phyloP scores from a whole-genome alignment of 352 stramenopile genomes.

The Phytophthora boehmeriae region DNA sequence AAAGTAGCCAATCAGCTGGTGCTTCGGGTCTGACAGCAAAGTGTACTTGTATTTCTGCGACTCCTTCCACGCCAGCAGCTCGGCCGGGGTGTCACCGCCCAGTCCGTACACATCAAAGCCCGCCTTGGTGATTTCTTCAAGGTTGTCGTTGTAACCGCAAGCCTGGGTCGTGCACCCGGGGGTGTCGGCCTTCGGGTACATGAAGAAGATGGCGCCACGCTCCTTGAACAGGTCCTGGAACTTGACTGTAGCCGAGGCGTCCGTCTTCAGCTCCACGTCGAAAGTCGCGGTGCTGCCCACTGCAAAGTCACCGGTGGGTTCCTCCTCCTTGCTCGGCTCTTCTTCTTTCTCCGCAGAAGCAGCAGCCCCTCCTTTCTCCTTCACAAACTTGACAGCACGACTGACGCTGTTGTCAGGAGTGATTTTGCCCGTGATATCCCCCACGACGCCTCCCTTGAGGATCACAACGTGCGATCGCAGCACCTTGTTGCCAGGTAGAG shows the following conservation, averaged over 20 bases:
- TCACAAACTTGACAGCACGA: slow-evolving; percentile 76
- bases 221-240: slow-evolving; percentile 80
- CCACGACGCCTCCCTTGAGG: slow-evolving; percentile 77
- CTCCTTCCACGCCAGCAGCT: slow-evolving; percentile 80
- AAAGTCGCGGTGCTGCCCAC: slow-evolving; percentile 60
- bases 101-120: slow-evolving; percentile 86
- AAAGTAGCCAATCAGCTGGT: slow-evolving; percentile 80
- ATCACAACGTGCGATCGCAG: slow-evolving; percentile 88
- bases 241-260: slow-evolving; percentile 59
- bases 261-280: slow-evolving; percentile 70
- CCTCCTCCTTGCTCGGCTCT: slow-evolving; percentile 18
- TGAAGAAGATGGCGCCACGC: slow-evolving; percentile 86
- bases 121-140: slow-evolving; percentile 71
- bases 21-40: slow-evolving; percentile 82
- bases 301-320: slow-evolving; percentile 30
- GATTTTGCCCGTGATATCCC: slow-evolving; percentile 81
- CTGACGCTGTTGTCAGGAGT: slow-evolving; percentile 78
- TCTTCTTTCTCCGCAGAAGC: slow-evolving; percentile 5
- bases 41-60: slow-evolving; percentile 83
- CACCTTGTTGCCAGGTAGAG: slow-evolving; percentile 74
- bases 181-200: slow-evolving; percentile 89
- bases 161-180: slow-evolving; percentile 85
- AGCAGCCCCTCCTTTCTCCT: slow-evolving; percentile 34
- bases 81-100: slow-evolving; percentile 67
- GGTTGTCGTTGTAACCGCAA: slow-evolving; percentile 86